Conservation (phyloP, 108 stramenopile species). For the Nitzschia sp. region DNA sequence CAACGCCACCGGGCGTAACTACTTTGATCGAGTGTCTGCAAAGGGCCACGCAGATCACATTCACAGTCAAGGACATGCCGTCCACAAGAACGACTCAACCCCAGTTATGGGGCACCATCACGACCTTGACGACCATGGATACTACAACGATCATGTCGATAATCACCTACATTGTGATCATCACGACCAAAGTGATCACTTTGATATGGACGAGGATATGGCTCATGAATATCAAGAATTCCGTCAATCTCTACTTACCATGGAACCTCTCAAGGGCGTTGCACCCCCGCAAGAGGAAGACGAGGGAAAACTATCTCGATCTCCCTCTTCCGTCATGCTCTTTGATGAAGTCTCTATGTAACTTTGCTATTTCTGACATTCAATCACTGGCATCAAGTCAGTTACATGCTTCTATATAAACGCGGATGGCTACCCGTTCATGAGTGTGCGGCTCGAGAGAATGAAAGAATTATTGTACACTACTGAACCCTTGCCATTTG, state of each 20-base stretch:
- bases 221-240: conserved; percentile 33
- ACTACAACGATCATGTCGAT: conserved; percentile 21
- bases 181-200: conserved; percentile 41
- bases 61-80: conserved; percentile 20
- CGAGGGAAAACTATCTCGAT: conserved; percentile 57
- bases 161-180: conserved; percentile 18
- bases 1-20: conserved; percentile 30
- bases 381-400: background rate
- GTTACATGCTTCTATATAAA: background rate
- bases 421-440: conserved; percentile 24
- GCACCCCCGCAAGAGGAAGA: conserved; percentile 20
- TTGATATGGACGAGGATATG: conserved; percentile 54
- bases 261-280: conserved; percentile 18
- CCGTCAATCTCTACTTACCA: conserved; percentile 12
- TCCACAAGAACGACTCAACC: conserved; percentile 2
- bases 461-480: conserved; percentile 23
- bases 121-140: conserved; percentile 9
- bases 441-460: conserved; percentile 20
- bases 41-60: conserved; percentile 26
- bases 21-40: conserved; percentile 46
- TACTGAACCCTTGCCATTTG: conserved; percentile 28
- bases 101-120: background rate
- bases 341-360: conserved; percentile 42
- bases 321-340: conserved; percentile 66
- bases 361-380: conserved; percentile 18